Conservation (phyloP, 345 rosid species). For the rapeseed (Brassica napus) region DNA sequence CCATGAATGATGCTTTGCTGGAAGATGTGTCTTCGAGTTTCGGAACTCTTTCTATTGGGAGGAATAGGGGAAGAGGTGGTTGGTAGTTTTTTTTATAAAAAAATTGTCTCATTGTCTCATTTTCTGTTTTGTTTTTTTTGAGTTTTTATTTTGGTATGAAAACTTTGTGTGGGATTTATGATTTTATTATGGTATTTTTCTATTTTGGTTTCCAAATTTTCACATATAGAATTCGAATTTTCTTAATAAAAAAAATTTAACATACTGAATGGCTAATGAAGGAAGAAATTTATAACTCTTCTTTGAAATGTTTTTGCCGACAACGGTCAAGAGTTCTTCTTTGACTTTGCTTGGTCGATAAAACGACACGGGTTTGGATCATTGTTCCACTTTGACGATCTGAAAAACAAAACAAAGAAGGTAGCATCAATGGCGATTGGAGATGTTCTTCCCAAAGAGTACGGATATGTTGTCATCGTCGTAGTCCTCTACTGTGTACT, state of each 20-base stretch:
- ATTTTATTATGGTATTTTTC: background rate
- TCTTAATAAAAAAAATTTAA: background rate
- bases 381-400: background rate
- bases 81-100: background rate
- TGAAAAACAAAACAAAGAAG: background rate
- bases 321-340: background rate
- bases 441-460: slow-evolving; percentile 55
- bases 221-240: background rate
- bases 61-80: background rate
- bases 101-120: background rate
- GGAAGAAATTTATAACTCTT: too few relatives aligned
- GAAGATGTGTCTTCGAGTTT: background rate
- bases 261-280: too few relatives aligned
- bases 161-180: background rate
- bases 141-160: background rate
- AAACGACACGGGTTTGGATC: background rate
- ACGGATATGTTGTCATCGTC: slow-evolving; percentile 68
- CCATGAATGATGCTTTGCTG: background rate
- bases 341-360: background rate
- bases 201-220: background rate
- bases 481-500: slow-evolving; percentile 24
- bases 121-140: background rate
- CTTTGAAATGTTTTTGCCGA: too few relatives aligned
- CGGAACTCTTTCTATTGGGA: background rate
- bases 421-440: slow-evolving; percentile 19